phyloP scores from a whole-genome alignment of 345 rosid genomes.

The Eucalyptus sp. region DNA sequence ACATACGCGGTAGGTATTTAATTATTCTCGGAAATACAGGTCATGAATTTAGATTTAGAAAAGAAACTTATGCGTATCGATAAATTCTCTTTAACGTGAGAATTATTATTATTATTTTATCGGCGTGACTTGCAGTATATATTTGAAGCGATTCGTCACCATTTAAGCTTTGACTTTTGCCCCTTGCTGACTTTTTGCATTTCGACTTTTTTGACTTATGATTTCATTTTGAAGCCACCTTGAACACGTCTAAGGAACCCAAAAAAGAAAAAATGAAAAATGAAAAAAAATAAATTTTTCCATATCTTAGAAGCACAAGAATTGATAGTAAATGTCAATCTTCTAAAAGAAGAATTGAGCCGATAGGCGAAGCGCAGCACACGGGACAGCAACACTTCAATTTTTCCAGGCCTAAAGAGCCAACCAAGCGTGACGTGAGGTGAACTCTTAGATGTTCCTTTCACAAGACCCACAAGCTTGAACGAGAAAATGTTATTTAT shows the following conservation, averaged over 20 bases:
- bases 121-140: background rate
- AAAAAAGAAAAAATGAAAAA: fast-evolving
- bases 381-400: background rate
- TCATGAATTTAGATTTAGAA: background rate
- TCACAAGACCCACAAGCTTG: background rate
- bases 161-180: background rate
- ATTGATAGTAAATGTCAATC: background rate
- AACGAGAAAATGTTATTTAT: background rate
- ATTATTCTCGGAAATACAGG: background rate
- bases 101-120: background rate
- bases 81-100: background rate
- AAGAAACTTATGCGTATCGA: background rate
- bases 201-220: background rate
- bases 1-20: background rate
- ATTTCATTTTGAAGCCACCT: background rate
- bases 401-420: background rate
- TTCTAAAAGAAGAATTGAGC: background rate
- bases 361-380: background rate
- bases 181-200: no score
- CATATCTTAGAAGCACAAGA: background rate
- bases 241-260: background rate
- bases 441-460: background rate
- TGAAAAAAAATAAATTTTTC: background rate
- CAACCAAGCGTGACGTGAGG: background rate
- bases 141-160: background rate